These are phyloP conservation scores for Russula brevipes DNA, from an alignment of 768 basidiomycete genomes.

Conservation along the genomic window DNA sequence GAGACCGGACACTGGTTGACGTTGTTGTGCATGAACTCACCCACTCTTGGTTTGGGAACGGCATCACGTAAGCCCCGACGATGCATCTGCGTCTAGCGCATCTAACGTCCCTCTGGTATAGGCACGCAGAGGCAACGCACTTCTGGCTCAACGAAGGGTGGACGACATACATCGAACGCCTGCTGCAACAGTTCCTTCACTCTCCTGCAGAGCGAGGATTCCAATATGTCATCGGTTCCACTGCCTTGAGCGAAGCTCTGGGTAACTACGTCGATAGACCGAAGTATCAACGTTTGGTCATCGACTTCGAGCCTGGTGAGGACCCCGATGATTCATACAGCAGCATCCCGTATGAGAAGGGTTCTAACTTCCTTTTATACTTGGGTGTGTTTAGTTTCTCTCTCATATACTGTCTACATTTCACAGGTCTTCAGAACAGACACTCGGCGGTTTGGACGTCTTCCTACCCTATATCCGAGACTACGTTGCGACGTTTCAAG, in stretches of 20 bases:
- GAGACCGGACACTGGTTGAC: slow-evolving; percentile 81
- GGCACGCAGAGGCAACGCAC: slow-evolving; percentile 67
- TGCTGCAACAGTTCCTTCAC: slow-evolving; percentile 65
- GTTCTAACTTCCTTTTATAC: slow-evolving; percentile 80
- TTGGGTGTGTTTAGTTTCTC: slow-evolving; percentile 52
- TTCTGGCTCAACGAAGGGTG: slow-evolving; percentile 93
- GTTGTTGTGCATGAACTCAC: slow-evolving; percentile 85
- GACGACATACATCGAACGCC: slow-evolving; percentile 89
- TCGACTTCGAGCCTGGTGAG: slow-evolving; percentile 66
- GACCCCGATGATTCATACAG: slow-evolving; percentile 76
- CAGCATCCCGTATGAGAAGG: slow-evolving; percentile 81
- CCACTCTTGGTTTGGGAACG: slow-evolving; percentile 93
- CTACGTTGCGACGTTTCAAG: slow-evolving; percentile 77
- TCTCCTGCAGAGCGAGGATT: slow-evolving; percentile 76
- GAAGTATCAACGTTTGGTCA: slow-evolving; percentile 75
- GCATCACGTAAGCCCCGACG: slow-evolving; percentile 53
- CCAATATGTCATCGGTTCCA: slow-evolving; percentile 70
- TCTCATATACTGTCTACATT: not conserved
- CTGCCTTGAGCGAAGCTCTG: slow-evolving; percentile 67
- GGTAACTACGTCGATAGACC: slow-evolving; percentile 53
- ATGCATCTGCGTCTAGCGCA: not conserved
- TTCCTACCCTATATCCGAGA: slow-evolving; percentile 82
- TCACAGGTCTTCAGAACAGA: slow-evolving; percentile 44
- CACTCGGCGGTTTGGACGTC: slow-evolving; percentile 73
- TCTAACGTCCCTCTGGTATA: slow-evolving; percentile 22